Evolutionary conservation across 176 grass and related monocot species (phyloP).

Genomic region (Melocanna baccifera): DNA sequence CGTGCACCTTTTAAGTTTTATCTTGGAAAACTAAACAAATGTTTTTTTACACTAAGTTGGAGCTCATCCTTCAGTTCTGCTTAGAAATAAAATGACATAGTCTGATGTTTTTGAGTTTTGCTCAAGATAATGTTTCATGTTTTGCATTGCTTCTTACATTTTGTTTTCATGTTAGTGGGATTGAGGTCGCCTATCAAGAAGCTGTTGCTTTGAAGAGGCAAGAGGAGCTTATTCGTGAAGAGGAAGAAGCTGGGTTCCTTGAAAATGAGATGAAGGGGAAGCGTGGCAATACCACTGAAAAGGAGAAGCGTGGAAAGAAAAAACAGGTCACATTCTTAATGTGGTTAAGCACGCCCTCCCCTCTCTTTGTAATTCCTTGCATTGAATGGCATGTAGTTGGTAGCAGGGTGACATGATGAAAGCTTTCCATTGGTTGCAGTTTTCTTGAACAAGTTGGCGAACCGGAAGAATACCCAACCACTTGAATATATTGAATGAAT

Average conservation of each 20-base stretch:
- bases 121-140: not conserved
- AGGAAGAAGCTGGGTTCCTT: constrained; percentile 74
- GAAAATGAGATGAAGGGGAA: constrained; percentile 78
- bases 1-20: not conserved
- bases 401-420: constrained; percentile 21
- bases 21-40: not conserved
- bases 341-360: not conserved
- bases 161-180: constrained; percentile 53
- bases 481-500: constrained; percentile 30
- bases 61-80: not conserved
- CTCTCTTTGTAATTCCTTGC: constrained; percentile 1
- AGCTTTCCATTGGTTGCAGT: constrained; percentile 1
- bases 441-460: constrained; percentile 28
- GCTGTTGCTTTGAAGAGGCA: constrained; percentile 95
- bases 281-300: constrained; percentile 50
- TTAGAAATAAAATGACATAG: constrained; percentile 15
- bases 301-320: constrained; percentile 94
- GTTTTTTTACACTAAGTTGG: constrained; percentile 2
- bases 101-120: constrained; percentile 5
- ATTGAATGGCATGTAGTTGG: constrained; percentile 8
- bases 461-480: constrained; percentile 7
- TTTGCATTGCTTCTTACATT: constrained; percentile 30
- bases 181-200: constrained; percentile 89
- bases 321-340: constrained; percentile 59
- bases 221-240: constrained; percentile 96